phyloP scores from a whole-genome alignment of 2,329 filamentous ascomycete genomes.

The Leptographium procerum region DNA sequence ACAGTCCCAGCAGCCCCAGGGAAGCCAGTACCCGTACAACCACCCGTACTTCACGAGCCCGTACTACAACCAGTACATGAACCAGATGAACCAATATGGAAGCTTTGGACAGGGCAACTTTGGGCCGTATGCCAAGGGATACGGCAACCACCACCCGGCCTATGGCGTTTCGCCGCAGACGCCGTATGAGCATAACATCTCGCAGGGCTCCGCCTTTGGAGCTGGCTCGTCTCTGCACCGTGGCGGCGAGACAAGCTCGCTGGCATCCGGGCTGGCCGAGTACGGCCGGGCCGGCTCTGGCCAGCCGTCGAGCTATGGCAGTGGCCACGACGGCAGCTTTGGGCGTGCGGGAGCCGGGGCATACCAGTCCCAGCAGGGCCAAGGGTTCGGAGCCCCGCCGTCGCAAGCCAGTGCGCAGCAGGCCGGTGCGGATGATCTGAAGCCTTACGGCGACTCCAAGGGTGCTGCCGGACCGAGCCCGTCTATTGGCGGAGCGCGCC shows the following conservation, averaged over 20 bases:
- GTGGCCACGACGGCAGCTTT: constrained; percentile 41
- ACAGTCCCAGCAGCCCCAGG: constrained; percentile 26
- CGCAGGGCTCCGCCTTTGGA: constrained; percentile 40
- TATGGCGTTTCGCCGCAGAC: constrained; percentile 28
- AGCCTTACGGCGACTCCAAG: constrained; percentile 48
- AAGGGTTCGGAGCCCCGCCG: constrained; percentile 39
- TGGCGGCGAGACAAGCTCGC: constrained; percentile 33
- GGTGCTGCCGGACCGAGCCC: constrained; percentile 42
- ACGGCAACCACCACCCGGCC: constrained; percentile 36
- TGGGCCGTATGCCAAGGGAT: constrained; percentile 45
- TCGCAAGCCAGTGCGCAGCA: constrained; percentile 32
- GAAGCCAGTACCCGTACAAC: constrained; percentile 33
- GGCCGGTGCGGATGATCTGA: constrained; percentile 40
- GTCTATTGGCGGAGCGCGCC: constrained; percentile 42
- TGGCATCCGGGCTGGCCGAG: constrained; percentile 36
- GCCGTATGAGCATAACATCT: constrained; percentile 40
- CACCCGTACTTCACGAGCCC: constrained; percentile 52
- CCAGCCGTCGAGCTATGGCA: constrained; percentile 40
- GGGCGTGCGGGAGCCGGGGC: constrained; percentile 35
- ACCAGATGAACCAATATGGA: constrained; percentile 24
- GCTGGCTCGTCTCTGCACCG: constrained; percentile 38
- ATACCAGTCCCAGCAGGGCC: constrained; percentile 44
- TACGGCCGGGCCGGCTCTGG: constrained; percentile 32
- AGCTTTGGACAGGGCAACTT: constrained; percentile 36
- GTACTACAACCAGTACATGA: constrained; percentile 50